phyloP scores from a whole-genome alignment of 225 moss, liverwort and hornwort species.

The Polytrichum formosum region DNA sequence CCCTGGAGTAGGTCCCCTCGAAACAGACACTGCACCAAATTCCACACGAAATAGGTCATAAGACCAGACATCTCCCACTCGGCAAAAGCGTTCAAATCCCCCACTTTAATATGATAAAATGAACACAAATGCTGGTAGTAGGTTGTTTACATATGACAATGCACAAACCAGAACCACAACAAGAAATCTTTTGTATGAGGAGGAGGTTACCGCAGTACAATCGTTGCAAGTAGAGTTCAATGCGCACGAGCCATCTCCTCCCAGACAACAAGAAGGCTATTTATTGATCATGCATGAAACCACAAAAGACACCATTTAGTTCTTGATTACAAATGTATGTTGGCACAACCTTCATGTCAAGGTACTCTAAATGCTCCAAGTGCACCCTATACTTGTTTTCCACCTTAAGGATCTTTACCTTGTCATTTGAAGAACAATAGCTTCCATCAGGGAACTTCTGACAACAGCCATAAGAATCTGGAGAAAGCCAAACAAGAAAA shows the following conservation, averaged over 20 bases:
- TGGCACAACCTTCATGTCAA: no score
- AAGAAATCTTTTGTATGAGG: neutral
- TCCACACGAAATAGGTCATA: neutral
- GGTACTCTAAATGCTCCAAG: no score
- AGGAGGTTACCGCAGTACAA: conserved; percentile 73
- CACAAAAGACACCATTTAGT: neutral
- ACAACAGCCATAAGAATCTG: conserved; percentile 90
- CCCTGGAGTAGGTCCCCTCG: conserved; percentile 72
- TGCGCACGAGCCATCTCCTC: conserved; percentile 56
- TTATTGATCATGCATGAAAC: neutral
- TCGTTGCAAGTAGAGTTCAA: conserved; percentile 51
- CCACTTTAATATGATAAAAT: no score
- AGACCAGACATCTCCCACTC: neutral
- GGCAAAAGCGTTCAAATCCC: neutral
- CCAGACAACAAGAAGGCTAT: conserved; percentile 58
- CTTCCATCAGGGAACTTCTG: conserved; percentile 74
- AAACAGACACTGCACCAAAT: conserved; percentile 72
- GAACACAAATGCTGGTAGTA: no score
- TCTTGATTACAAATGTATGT: neutral
- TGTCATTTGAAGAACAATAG: conserved; percentile 82
- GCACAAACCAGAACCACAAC: no score
- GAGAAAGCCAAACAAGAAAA: conserved; percentile 90
- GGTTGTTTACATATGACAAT: no score
- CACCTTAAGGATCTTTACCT: conserved; percentile 31
- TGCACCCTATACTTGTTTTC: no score